Evolutionary conservation across 352 stramenopile genomes (phyloP).

Genomic region (Globisporangium echinulatum): DNA sequence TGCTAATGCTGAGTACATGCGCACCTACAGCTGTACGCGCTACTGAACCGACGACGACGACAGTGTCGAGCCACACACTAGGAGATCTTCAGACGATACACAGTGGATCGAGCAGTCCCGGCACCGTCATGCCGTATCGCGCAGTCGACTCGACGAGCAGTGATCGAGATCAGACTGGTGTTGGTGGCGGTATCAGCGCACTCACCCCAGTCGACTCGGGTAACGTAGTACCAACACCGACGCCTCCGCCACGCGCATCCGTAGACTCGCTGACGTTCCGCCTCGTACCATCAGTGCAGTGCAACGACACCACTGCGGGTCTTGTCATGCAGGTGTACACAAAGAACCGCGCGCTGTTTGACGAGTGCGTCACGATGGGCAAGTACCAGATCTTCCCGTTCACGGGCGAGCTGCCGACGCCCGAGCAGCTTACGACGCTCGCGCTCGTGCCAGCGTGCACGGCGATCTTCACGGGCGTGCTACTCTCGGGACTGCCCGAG

Average conservation of each 20-base stretch:
- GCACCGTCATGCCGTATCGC: too few relatives aligned
- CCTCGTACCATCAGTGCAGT: conserved; percentile 31
- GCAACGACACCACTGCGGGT: conserved; percentile 34
- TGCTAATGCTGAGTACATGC: too few relatives aligned
- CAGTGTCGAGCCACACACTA: too few relatives aligned
- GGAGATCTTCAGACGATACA: too few relatives aligned
- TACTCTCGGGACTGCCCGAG: conserved; percentile 31
- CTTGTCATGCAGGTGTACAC: conserved; percentile 42
- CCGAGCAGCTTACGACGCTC: conserved; percentile 28
- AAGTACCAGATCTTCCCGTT: conserved; percentile 62
- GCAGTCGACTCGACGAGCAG: too few relatives aligned
- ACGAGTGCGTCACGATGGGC: conserved; percentile 33
- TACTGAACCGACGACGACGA: too few relatives aligned
- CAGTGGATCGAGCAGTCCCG: too few relatives aligned
- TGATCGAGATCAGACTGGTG: too few relatives aligned
- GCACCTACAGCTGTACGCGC: too few relatives aligned
- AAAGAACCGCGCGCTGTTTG: conserved; percentile 47
- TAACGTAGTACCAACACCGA: background rate
- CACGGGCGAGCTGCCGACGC: conserved; percentile 34
- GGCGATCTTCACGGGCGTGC: conserved; percentile 40
- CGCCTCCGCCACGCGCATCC: conserved; percentile 13
- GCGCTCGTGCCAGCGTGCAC: conserved; percentile 31
- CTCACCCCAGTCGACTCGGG: too few relatives aligned
- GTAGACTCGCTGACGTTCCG: conserved; percentile 43
- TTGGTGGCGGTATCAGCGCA: too few relatives aligned